These are phyloP conservation scores for Mariannaea elegans DNA, from an alignment of 2,329 filamentous ascomycete species.

Conservation along the genomic window DNA sequence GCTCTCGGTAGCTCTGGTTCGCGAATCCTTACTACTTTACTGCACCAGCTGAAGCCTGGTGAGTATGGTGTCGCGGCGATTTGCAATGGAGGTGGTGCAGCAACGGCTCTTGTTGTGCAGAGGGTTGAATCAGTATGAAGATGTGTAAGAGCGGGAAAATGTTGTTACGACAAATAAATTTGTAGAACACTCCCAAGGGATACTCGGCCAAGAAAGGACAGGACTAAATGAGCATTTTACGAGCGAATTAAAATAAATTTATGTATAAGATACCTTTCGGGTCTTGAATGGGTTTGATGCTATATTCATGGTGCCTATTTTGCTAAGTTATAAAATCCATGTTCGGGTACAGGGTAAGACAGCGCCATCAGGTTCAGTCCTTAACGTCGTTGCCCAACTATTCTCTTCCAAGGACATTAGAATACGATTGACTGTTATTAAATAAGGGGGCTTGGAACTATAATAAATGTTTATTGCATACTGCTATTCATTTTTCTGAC, in stretches of 20 bases:
- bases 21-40: conserved; percentile 85
- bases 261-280: background rate
- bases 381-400: too few species aligned
- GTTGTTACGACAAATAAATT: too few species aligned
- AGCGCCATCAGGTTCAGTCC: too few species aligned
- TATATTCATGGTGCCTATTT: too few species aligned
- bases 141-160: too few species aligned
- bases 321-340: too few species aligned
- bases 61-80: conserved; percentile 97
- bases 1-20: conserved; percentile 93
- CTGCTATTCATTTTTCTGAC: too few species aligned
- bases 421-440: too few species aligned
- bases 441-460: too few species aligned
- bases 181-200: background rate
- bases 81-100: conserved; percentile 94
- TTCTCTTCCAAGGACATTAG: too few species aligned
- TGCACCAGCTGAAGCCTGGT: conserved; percentile 90
- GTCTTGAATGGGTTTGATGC: background rate
- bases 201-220: background rate
- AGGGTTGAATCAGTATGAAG: conserved; percentile 68
- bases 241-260: background rate
- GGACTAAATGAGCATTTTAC: background rate
- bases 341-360: too few species aligned
- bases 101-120: conserved; percentile 91
- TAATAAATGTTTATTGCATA: too few species aligned